phyloP scores from a whole-genome alignment of 768 basidiomycete genomes.

The Cantharellus cinnabarinus region DNA sequence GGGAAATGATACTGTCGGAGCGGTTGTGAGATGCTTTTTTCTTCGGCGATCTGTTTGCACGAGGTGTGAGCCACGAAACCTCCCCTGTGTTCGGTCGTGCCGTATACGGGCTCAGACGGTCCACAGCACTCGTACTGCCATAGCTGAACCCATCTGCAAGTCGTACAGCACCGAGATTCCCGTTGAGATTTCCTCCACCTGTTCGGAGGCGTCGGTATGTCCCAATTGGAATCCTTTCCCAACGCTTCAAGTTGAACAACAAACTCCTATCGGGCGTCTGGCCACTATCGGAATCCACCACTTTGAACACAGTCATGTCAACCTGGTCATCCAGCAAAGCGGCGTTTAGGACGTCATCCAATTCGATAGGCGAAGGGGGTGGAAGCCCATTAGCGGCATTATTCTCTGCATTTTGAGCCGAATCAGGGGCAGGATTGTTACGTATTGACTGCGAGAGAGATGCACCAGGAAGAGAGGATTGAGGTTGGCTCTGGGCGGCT shows the following conservation, averaged over 20 bases:
- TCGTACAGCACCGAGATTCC: neutral
- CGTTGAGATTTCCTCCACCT: neutral
- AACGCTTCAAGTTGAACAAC: conserved; percentile 4
- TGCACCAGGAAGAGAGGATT: neutral
- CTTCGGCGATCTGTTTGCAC: neutral
- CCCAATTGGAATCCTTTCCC: conserved; percentile 7
- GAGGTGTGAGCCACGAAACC: neutral
- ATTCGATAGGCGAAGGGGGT: conserved; percentile 2
- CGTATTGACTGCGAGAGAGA: neutral
- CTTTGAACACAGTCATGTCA: conserved; percentile 2
- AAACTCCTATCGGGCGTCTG: neutral
- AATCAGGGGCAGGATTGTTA: neutral
- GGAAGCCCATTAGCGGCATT: neutral
- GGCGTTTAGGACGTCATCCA: conserved; percentile 8
- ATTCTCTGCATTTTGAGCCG: neutral
- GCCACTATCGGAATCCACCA: neutral
- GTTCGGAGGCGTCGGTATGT: conserved; percentile 3
- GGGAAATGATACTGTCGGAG: too few species aligned
- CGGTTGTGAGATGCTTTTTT: neutral
- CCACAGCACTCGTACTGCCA: neutral
- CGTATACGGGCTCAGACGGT: neutral
- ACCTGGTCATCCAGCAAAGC: conserved; percentile 4
- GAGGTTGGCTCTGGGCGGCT: neutral
- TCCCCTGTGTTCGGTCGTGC: neutral
- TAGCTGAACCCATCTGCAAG: neutral